A percentile compares a stretch with the other conserved stretches of the same genome.
phyloP scores from a whole-genome alignment of 306 rosid genomes.

The Echinosophora koreensis region DNA sequence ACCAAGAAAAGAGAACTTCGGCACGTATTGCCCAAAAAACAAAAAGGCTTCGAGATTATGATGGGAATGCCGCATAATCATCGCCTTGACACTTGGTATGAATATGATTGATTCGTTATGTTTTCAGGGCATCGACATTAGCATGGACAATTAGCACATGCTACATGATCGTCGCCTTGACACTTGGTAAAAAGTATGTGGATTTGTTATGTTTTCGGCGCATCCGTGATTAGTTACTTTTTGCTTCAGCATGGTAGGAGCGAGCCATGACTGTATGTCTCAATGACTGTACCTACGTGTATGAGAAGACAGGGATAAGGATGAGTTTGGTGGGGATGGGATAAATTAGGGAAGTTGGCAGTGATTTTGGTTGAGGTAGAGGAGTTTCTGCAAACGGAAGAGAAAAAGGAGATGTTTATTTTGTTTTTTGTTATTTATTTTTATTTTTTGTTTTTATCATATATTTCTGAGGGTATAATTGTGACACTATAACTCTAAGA shows the following conservation, averaged over 20 bases:
- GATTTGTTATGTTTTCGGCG: not conserved
- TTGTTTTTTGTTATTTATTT: too few relatives aligned
- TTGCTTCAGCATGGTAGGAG: not conserved
- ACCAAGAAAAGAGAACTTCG: too few relatives aligned
- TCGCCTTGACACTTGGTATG: too few relatives aligned
- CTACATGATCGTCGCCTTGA: constrained; percentile 15
- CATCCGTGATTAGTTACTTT: not conserved
- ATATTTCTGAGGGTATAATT: too few relatives aligned
- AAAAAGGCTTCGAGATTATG: not conserved
- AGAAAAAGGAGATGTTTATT: not conserved
- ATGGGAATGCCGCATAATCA: not conserved
- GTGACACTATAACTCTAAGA: too few relatives aligned
- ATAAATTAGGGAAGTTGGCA: constrained; percentile 41
- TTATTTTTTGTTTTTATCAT: too few relatives aligned
- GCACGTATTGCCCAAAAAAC: too few relatives aligned
- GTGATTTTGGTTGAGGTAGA: constrained; percentile 39
- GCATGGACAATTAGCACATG: not conserved
- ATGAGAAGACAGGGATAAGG: constrained; percentile 8
- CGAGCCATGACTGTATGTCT: not conserved
- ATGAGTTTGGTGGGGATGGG: constrained; percentile 4
- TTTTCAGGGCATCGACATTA: not conserved
- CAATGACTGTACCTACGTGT: not conserved
- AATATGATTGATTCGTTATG: too few relatives aligned
- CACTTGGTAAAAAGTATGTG: not conserved
- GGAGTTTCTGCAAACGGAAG: constrained; percentile 33